Evolutionary conservation across 2,329 filamentous ascomycete species (phyloP), one percentile per base, ranked within the genome.

Genomic region (Aphanoascus verrucosus): DNA sequence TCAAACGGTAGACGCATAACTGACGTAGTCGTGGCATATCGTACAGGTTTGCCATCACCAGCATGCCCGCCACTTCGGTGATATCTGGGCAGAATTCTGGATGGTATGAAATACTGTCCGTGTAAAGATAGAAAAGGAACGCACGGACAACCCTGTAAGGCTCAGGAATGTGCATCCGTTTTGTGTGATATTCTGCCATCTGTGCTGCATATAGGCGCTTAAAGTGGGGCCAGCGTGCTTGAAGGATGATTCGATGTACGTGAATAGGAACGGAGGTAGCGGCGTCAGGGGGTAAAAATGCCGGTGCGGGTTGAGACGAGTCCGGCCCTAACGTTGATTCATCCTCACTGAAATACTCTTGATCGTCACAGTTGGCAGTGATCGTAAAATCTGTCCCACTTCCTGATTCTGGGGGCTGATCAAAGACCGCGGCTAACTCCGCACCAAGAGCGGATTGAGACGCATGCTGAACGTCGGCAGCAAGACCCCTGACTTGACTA

Each of bases 1-100:
- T 85, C 2, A 98, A 78, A 7, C 93, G 82, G 65, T 95, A 91
- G 52, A 97, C 86, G 66, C 91, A 96, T 1, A 97, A 77, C 6
- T 95, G 79, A 17, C 91, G 86, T 20, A 98, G 81, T 60, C 93
- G 88, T 1, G 90, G 90, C 73, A 98, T 94, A 65, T 96, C 91
- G 72, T 98, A 98, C 45, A 97, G 87, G 67, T 97, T 96, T 42
- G 89, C 89, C 87, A 98, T 94, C 59, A 98, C 91, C 2, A 98
- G 78, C 69, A 98, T 82, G 7, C 93, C 91, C 0, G 93, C 91
- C 12, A 97, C 89, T 61, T 96, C 90, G 31, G 84, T 81, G 17
- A 96, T 80, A 7, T 72, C 75, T 0, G 80, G 75, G 45, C 79
- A 80, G 57, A 76, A 75, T 47, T 84, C 79, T 0, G 81, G 80